These are phyloP conservation scores for Fusarium fracticaudum DNA, from an alignment of 2,329 filamentous ascomycete species.

Conservation along the genomic window DNA sequence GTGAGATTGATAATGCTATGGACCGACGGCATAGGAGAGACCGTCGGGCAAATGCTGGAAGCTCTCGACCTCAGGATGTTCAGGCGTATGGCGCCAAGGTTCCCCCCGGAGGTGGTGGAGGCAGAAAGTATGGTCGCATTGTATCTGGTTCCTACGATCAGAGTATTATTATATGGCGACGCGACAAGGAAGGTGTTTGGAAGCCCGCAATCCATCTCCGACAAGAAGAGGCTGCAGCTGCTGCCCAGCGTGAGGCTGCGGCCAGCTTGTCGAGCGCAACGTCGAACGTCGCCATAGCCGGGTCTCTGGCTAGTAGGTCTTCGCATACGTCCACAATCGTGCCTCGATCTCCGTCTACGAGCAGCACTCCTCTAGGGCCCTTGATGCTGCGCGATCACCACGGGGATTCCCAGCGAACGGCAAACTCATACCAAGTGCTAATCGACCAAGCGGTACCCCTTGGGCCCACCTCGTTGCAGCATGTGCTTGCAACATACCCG, in stretches of 20 bases:
- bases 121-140: slow-evolving; percentile 90
- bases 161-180: slow-evolving; percentile 93
- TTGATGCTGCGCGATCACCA: slow-evolving; percentile 41
- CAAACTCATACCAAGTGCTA: slow-evolving; percentile 58
- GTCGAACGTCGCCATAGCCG: slow-evolving; percentile 23
- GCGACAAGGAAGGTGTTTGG: slow-evolving; percentile 87
- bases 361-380: slow-evolving; percentile 14
- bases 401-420: slow-evolving; percentile 44
- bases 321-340: slow-evolving; percentile 6
- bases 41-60: slow-evolving; percentile 73
- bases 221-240: slow-evolving; percentile 74
- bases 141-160: slow-evolving; percentile 97
- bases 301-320: slow-evolving; percentile 7
- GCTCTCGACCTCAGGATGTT: slow-evolving; percentile 78
- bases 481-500: slow-evolving; percentile 58
- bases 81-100: slow-evolving; percentile 85
- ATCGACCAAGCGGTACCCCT: slow-evolving; percentile 64
- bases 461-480: slow-evolving; percentile 58
- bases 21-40: slow-evolving; percentile 48
- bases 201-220: slow-evolving; percentile 77
- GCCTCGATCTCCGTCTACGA: slow-evolving; percentile 14
- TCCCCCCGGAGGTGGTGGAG: slow-evolving; percentile 90
- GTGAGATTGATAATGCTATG: slow-evolving; percentile 53
- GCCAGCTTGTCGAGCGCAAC: slow-evolving; percentile 18
- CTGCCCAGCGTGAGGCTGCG: slow-evolving; percentile 52